Base-by-base conservation (phyloP, 2,329 filamentous ascomycete species). In the Trichoderma semiorbis region DNA sequence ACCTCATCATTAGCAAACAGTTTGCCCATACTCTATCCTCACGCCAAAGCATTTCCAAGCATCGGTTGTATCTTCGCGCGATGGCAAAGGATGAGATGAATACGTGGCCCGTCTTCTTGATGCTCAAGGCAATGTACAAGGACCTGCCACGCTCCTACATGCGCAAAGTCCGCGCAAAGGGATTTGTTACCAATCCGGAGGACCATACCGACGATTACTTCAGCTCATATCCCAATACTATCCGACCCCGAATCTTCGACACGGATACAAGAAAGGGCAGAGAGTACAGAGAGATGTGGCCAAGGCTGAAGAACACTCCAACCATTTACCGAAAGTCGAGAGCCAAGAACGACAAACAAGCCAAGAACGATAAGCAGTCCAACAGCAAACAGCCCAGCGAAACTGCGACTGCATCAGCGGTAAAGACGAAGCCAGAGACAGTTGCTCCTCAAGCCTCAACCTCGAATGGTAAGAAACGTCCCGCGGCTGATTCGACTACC, bases 21-120 rank as follows among this genome's bases (percentile, higher is more conserved):
- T 50, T 50, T 21, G 43, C 4, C 10, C n/a, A 0, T 0, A 6
- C 0, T 50, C 10, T 12, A 11, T 50, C 43, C 10, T 0, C n/a
- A 50, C n/a, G 10, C n/a, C n/a, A 50, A 50, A 21, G n/a, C 10
- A 50, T 50, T 1, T 21, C 5, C 0, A 50, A 50, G n/a, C n/a
- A 50, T 50, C n/a, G n/a, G 0, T 0, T 50, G 18, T 50, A 50
- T 5, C n/a, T n/a, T 50, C 3, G n/a, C 4, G 1, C 2, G 0
- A 50, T 21, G 0, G 10, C n/a, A 21, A 21, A 50, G n/a, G 43
- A 50, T 50, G 43, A 50, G n/a, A 21, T 6, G 10, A 50, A 50
- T 3, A 50, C n/a, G 3, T 50, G n/a, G n/a, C n/a, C n/a, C 18
- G 12, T 50, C 10, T 50, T 21, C 39, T 21, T 50, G n/a, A 50